Conservation (phyloP, 257 asterid species). For the Verbascum thapsus region DNA sequence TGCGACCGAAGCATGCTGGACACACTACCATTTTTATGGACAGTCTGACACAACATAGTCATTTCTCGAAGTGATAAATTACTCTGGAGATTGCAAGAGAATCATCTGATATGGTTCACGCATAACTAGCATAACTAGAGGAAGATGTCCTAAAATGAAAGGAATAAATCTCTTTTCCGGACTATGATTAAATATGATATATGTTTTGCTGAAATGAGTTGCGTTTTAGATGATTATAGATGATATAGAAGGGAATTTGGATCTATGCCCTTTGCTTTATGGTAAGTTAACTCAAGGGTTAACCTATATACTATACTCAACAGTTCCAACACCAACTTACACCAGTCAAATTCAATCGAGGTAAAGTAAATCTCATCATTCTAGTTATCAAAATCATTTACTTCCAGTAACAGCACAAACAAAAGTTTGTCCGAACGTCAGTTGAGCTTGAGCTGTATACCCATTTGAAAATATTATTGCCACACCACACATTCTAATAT, state of each 20-base stretch:
- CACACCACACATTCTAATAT: neutral
- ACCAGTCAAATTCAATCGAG: neutral
- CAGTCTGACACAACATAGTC: too few species aligned
- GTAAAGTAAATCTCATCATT: neutral
- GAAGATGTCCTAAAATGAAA: neutral
- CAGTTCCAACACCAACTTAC: too few species aligned
- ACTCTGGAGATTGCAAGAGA: neutral
- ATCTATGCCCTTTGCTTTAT: neutral
- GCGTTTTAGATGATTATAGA: slow-evolving; percentile 6
- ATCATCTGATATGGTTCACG: neutral
- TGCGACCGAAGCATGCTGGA: too few species aligned
- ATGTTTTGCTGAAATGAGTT: neutral
- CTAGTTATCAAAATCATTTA: too few species aligned
- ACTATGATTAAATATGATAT: neutral
- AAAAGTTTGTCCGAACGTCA: neutral
- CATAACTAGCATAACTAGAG: neutral
- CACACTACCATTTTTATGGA: too few species aligned
- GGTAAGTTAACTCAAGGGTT: neutral
- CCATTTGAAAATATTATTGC: neutral
- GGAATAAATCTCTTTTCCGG: neutral
- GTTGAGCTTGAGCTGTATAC: neutral
- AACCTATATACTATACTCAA: neutral
- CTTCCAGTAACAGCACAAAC: neutral
- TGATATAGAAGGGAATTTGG: neutral
- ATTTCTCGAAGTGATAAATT: too few species aligned